A percentile compares a stretch with the other conserved stretches of the same genome.
These are phyloP conservation scores for Polygonum maritimum DNA, from an alignment of 148 eudicot genomes.

Conservation along the genomic window DNA sequence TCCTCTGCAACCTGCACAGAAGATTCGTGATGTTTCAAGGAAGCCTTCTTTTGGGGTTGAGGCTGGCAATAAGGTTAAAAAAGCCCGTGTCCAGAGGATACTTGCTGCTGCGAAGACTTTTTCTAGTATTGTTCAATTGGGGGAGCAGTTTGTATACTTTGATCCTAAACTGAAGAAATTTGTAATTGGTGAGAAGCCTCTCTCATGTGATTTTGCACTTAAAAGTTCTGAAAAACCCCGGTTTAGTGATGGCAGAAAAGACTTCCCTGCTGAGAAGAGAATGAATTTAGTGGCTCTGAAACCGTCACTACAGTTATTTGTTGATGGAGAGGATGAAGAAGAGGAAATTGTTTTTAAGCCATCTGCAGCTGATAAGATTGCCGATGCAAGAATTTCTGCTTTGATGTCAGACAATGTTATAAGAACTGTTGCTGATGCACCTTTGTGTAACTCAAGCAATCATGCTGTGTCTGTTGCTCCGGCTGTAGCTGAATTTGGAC, in stretches of 20 bases:
- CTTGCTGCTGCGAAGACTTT: conserved; percentile 87
- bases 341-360: conserved; percentile 97
- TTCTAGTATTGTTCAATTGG: conserved; percentile 46
- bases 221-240: conserved; percentile 18
- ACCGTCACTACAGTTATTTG: conserved; percentile 19
- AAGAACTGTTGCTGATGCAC: conserved; percentile 20
- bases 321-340: conserved; percentile 81
- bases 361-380: conserved; percentile 40
- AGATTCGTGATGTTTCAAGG: conserved; percentile 78
- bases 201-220: conserved; percentile 26
- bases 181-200: conserved; percentile 48
- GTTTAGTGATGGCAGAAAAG: conserved; percentile 13
- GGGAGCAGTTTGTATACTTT: conserved; percentile 53
- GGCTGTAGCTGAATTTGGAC: conserved; percentile 19
- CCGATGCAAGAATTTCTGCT: conserved; percentile 24
- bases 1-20: conserved; percentile 82
- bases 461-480: conserved; percentile 18
- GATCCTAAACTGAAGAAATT: conserved; percentile 54
- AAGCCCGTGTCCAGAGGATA: conserved; percentile 64
- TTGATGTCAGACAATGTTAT: conserved; percentile 26
- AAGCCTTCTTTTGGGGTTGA: conserved; percentile 44
- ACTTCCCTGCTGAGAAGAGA: conserved; percentile 15
- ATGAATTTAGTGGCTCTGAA: conserved; percentile 14
- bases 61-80: conserved; percentile 52
- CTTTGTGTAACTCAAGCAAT: conserved; percentile 24